These are phyloP conservation scores for Boeremia exigua DNA, from an alignment of 2,329 filamentous ascomycete genomes.

Conservation along the genomic window DNA sequence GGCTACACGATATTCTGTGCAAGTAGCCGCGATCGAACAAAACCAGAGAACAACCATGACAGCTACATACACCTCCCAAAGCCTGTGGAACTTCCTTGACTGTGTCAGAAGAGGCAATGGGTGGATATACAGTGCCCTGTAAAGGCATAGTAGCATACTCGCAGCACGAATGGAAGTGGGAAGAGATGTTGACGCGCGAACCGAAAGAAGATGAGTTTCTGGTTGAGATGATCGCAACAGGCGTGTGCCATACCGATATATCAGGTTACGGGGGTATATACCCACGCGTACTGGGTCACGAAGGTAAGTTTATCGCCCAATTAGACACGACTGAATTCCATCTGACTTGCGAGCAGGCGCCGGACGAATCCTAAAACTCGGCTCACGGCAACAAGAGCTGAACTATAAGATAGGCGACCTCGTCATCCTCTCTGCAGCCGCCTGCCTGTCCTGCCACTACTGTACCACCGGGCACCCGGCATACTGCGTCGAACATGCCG, in stretches of 20 bases:
- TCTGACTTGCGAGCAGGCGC: conserved; percentile 39
- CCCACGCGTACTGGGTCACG: conserved; percentile 60
- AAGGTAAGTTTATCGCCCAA: conserved; percentile 41
- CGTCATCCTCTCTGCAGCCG: conserved; percentile 57
- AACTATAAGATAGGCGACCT: conserved; percentile 53
- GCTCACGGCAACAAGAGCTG: conserved; percentile 44
- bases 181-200: conserved; percentile 30
- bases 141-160: conserved; percentile 25
- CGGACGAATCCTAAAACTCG: conserved; percentile 57
- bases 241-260: conserved; percentile 62
- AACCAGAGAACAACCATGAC: neutral
- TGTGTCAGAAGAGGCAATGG: neutral
- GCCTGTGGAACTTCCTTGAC: neutral
- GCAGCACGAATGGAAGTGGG: conserved; percentile 23
- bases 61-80: neutral
- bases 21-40: conserved; percentile 10
- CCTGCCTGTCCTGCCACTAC: conserved; percentile 54
- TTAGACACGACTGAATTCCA: neutral
- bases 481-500: conserved; percentile 55
- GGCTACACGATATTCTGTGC: conserved; percentile 12
- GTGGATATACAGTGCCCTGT: conserved; percentile 20
- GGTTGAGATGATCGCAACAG: conserved; percentile 60
- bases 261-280: conserved; percentile 44
- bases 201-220: conserved; percentile 57
- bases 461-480: conserved; percentile 55